Conservation (phyloP, 495 filamentous ascomycete species). For the Daldinia concentrica region DNA sequence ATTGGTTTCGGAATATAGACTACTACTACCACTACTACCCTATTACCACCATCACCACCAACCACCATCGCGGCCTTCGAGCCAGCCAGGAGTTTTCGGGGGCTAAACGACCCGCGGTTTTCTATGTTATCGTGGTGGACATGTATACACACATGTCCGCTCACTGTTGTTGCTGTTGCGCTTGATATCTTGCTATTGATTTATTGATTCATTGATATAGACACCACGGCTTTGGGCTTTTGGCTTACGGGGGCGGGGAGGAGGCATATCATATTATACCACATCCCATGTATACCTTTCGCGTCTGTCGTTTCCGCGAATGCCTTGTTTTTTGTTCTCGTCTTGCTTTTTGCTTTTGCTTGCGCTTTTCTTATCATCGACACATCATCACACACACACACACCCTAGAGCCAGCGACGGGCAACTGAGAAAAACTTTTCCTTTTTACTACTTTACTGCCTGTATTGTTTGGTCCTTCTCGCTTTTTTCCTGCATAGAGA, state of each 20-base stretch:
- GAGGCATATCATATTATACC: background rate
- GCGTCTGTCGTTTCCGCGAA: constrained; percentile 38
- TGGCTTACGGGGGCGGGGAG: background rate
- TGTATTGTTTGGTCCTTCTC: constrained; percentile 7
- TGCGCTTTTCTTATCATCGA: background rate
- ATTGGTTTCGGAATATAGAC: constrained; percentile 29
- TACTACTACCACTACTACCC: background rate
- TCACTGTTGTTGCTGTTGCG: background rate
- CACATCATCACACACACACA: background rate
- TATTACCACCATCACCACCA: background rate
- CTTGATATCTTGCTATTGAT: background rate
- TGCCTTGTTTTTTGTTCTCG: background rate
- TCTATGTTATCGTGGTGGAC: background rate
- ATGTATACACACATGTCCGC: background rate
- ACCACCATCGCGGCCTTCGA: constrained; percentile 13
- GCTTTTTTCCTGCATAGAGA: constrained; percentile 20
- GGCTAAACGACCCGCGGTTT: background rate
- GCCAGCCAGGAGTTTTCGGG: constrained; percentile 11
- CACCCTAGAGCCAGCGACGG: constrained; percentile 36
- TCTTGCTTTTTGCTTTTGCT: background rate
- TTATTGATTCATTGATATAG: constrained; percentile 25
- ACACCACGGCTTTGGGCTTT: constrained; percentile 14
- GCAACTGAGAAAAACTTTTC: constrained; percentile 24
- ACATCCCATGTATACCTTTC: background rate
- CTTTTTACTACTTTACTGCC: constrained; percentile 6